Base-by-base conservation (phyloP, 148 eudicot species). In the Camellia sinensis region DNA sequence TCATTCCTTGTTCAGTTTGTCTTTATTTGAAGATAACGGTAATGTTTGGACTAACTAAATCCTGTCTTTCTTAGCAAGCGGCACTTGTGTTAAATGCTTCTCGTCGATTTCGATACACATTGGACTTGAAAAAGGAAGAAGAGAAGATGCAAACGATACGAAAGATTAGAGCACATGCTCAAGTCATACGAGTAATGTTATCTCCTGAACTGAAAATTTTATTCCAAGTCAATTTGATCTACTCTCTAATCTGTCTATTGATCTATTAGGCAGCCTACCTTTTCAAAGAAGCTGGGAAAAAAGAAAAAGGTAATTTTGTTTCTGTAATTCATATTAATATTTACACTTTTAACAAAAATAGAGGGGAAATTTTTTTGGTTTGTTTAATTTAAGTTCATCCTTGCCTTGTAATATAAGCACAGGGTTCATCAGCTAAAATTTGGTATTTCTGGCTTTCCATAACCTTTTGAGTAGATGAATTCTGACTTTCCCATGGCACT, bases 71-170 rank as follows among this genome's bases (percentile, higher is more conserved):
- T 69, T 82, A 95, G 98, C 97, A 95, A 95, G 98, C 98, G 18
- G 98, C 98, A 50, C 98, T 95, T 75, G 98, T 93, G 77, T 82
- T 95, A 62, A 95, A 95, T 95, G 98, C 97, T 62, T 91, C 97
- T 68, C 91, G 98, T 67, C 88, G 98, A 84, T 95, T 95, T 81
- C 92, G 98, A 15, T 95, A 93, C 83, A 95, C 98, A 11, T 82
- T 95, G 87, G 97, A 95, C 79, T 84, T 93, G 87, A 95, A 93
- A 86, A 95, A 86, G 89, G 97, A 90, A 85, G 97, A 91, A 85
- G 97, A 93, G 79, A 90, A 92, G 88, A 84, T 86, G 84, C 87
- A 89, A 76, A 84, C 87, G 29, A 85, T 91, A 73, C 85, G 92
- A 76, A 95, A 91, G 88, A 91, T 95, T 72, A 86, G 97, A 85